Evolutionary conservation across 495 filamentous ascomycete genomes (phyloP), one percentile per base, ranked within the genome.

Genomic region (Ramalina peruviana): DNA sequence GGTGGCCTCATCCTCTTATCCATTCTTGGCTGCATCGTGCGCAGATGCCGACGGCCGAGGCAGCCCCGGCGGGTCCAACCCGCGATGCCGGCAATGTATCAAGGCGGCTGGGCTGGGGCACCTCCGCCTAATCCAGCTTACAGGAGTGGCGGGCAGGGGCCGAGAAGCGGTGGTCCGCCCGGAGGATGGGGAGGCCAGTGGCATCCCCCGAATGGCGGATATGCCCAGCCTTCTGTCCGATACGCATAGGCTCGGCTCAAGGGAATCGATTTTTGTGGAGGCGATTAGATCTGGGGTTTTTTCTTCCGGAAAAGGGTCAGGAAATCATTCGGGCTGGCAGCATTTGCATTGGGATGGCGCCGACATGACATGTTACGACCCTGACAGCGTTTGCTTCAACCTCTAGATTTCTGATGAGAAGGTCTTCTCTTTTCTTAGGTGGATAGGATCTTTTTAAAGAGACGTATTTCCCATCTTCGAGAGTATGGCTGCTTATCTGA

Each of bases 1-100:
- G 86, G 86, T 23, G 75, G 72, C 6, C 65, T 90, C 4, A 56
- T 93, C 4, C 53, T 88, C 4, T 59, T 90, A 17, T 67, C 71
- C 4, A 60, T 89, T 23, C 48, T 79, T 21, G 70, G 67, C 50
- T 88, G 83, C 59, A 70, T 76, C 53, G 65, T 71, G 43, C 72
- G 67, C 43, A 70, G 73, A 21, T 83, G 76, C 55, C 67, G 79
- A 21, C 67, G 71, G 3, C 56, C 60, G 50, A 44, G 61, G 17
- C 62, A 61, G 20, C 59, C 51, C n/a, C 48, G 55, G 6, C 46
- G 52, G 16, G 43, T 20, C 2, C 51, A 56, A 25, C 50, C 53
- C 3, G 47, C 43, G 11, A 26, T 37, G 36, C 56, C 44, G 11
- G 37, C 52, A 19, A 43, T 51, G 26, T 52, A 59, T 45, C 50